phyloP scores from a whole-genome alignment of 176 grass and related monocot genomes.

The Alloteropsis semialata region DNA sequence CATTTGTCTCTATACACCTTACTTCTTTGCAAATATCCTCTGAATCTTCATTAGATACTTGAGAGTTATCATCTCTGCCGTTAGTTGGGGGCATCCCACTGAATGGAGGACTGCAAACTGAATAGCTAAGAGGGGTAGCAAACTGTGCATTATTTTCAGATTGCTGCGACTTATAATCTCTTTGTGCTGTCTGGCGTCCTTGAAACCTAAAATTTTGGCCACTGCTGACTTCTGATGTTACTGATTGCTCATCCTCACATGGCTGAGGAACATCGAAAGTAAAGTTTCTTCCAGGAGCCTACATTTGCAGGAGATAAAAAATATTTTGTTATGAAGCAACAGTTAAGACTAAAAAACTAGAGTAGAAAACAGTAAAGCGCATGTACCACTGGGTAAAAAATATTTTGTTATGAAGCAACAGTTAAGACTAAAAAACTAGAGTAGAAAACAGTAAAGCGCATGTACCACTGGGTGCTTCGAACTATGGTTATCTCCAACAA shows the following conservation, averaged over 20 bases:
- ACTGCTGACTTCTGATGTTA: constrained; percentile 48
- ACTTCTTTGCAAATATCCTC: constrained; percentile 96
- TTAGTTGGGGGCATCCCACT: constrained; percentile 41
- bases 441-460: background rate
- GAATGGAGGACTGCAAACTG: constrained; percentile 55
- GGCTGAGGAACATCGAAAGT: constrained; percentile 57
- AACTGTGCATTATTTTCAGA: constrained; percentile 32
- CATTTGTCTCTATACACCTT: constrained; percentile 70
- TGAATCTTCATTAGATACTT: constrained; percentile 51
- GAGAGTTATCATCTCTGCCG: constrained; percentile 29
- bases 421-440: background rate
- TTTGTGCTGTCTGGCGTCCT: constrained; percentile 13
- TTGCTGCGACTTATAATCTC: constrained; percentile 18
- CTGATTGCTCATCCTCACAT: constrained; percentile 55
- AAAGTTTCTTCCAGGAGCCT: constrained; percentile 62
- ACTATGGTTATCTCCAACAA: constrained; percentile 63
- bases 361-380: no score
- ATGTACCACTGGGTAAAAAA: no score
- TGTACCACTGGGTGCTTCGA: constrained; percentile 53
- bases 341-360: background rate
- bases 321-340: background rate
- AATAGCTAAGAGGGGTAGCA: constrained; percentile 31
- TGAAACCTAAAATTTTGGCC: constrained; percentile 38
- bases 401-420: background rate
- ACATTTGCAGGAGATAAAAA: constrained; percentile 29